These are phyloP conservation scores for Coccomyxa sp. DNA, from an alignment of 139 green algal genomes.

Conservation along the genomic window DNA sequence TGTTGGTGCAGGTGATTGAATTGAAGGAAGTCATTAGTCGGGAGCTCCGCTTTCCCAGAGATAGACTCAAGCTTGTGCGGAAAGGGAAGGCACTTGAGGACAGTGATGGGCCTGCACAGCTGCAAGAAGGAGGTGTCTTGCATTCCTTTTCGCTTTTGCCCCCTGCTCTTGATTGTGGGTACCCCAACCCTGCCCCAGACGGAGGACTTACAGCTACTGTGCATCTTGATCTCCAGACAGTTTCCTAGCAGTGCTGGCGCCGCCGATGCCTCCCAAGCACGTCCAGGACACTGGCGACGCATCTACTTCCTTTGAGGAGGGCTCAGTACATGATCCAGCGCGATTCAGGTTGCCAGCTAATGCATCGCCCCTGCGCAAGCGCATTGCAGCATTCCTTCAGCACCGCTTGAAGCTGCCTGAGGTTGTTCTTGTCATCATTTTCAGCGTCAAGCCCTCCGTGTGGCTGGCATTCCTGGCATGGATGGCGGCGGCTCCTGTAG, in stretches of 20 bases:
- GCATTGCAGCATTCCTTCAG: conserved; percentile 10
- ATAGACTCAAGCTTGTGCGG: conserved; percentile 7
- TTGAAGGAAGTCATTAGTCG: not conserved
- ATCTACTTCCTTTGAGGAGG: not conserved
- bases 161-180: no score
- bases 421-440: conserved; percentile 16
- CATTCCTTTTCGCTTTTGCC: no score
- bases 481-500: conserved; percentile 24
- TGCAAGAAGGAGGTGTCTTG: conserved; percentile 5
- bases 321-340: not conserved
- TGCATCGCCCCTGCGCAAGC: not conserved
- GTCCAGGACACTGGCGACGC: not conserved
- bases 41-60: not conserved
- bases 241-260: not conserved
- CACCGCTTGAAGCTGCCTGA: conserved; percentile 27
- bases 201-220: no score
- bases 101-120: not conserved
- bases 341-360: not conserved
- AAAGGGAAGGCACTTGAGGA: conserved; percentile 3
- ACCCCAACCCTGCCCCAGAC: no score
- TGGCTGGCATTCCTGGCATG: conserved; percentile 33
- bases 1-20: not conserved
- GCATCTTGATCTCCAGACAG: not conserved
- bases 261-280: not conserved
- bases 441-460: not conserved